Conservation (phyloP, 2,329 filamentous ascomycete species). For the Ophiostoma populinum region DNA sequence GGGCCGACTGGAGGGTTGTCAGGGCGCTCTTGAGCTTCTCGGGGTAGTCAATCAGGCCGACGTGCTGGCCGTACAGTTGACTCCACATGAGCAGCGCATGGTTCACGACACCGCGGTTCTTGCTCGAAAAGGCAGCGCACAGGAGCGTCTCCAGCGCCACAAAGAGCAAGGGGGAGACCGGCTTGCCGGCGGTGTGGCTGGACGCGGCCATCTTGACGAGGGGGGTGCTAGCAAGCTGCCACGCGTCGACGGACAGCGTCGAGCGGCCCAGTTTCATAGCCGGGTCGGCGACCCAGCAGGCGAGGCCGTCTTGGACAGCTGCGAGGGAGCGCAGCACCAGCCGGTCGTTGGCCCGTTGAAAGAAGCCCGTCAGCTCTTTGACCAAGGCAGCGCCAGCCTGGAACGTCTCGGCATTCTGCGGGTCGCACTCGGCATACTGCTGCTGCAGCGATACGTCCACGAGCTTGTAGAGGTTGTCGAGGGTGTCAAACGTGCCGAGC, state of each 20-base stretch:
- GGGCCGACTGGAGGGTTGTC: conserved; percentile 36
- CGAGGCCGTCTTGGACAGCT: conserved; percentile 43
- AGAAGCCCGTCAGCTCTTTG: conserved; percentile 32
- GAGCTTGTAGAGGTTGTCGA: conserved; percentile 47
- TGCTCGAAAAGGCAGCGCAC: conserved; percentile 39
- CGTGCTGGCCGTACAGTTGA: conserved; percentile 38
- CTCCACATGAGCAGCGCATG: conserved; percentile 47
- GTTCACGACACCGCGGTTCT: conserved; percentile 35
- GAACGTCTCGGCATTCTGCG: conserved; percentile 10
- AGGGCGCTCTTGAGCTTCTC: conserved; percentile 44
- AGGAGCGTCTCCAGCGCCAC: conserved; percentile 33
- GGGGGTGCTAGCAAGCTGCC: conserved; percentile 19
- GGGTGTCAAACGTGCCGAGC: conserved; percentile 37
- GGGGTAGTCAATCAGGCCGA: conserved; percentile 45
- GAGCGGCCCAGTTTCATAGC: conserved; percentile 24
- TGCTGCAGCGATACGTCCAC: conserved; percentile 32
- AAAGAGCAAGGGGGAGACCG: conserved; percentile 23
- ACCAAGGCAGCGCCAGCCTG: conserved; percentile 29
- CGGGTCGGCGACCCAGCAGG: conserved; percentile 45
- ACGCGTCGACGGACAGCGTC: conserved; percentile 23
- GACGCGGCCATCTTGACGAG: neutral
- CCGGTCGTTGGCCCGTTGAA: conserved; percentile 29
- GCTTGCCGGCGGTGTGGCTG: neutral
- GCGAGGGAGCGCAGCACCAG: conserved; percentile 38
- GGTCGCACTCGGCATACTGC: conserved; percentile 28